Conservation (phyloP, 345 rosid species). For the Sisymbrium irio region DNA sequence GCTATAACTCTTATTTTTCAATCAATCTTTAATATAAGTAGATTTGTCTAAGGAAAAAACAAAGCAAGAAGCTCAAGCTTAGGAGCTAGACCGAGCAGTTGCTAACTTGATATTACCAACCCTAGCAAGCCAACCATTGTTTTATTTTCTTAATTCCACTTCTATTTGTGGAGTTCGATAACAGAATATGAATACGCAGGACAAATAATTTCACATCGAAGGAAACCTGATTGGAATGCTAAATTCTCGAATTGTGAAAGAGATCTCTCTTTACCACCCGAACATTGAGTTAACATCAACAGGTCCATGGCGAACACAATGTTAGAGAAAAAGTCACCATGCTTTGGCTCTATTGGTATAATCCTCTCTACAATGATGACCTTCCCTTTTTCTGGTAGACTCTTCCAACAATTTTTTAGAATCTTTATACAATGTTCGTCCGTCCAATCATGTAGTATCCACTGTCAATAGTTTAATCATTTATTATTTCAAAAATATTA, state of each 20-base stretch:
- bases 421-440: conserved; percentile 41
- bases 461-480: conserved; percentile 13
- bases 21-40: too few relatives aligned
- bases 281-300: conserved; percentile 38
- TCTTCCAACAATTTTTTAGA: conserved; percentile 46
- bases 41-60: too few relatives aligned
- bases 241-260: conserved; percentile 36
- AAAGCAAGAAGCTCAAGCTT: too few relatives aligned
- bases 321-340: conserved; percentile 24
- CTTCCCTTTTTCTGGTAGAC: conserved; percentile 40
- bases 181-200: background rate
- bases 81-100: too few relatives aligned
- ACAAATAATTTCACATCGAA: conserved; percentile 27
- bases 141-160: background rate
- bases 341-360: conserved; percentile 26
- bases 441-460: conserved; percentile 44
- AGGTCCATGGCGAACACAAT: conserved; percentile 35
- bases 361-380: conserved; percentile 39
- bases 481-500: background rate
- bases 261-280: conserved; percentile 49
- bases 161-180: conserved; percentile 15
- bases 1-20: too few relatives aligned
- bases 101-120: too few relatives aligned
- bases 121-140: background rate
- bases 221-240: conserved; percentile 40